Base-by-base conservation (phyloP, 768 basidiomycete species). In the Ephemerocybe angulata region DNA sequence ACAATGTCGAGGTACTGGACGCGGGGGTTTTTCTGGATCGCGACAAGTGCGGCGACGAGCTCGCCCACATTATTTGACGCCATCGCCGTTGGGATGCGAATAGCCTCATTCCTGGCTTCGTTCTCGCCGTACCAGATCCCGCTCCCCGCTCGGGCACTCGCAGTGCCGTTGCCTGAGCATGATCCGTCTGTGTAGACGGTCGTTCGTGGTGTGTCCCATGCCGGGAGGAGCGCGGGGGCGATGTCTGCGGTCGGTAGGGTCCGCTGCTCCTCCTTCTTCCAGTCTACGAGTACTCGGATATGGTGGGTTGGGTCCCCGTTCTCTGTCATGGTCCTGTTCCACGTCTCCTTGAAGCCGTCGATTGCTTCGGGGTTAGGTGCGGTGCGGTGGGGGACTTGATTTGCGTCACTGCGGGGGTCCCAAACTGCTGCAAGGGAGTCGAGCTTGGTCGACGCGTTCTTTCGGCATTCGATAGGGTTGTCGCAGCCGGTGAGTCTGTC, bases 41-140 rank as follows among this genome's bases (percentile, higher is more conserved):
- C 40, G 7, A 15, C n/a, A 22, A 58, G 41, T 1, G 50, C 33
- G 15, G 66, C 61, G 0, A 19, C 33, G 10, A 61, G 41, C 0
- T 64, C 52, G 0, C 67, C 66, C 0, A 58, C 67, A 61, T 0
- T 58, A 63, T 0, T 54, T 19, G 24, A 66, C 50, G 29, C 24
- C n/a, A 38, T 65, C 63, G 0, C 61, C 2, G 27, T 21, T 1
- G 15, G 22, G 0, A 69, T 28, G 17, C 55, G 24, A 1, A 62
- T n/a, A 0, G 54, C 41, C 24, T 10, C 24, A 41, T 67, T 68
- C 29, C 24, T 0, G 1, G 50, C 37, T 8, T 35, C 17, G 8
- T 35, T 17, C 33, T 35, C 33, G 8, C 33, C 33, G 33, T 35
- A 8, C 8, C 17, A 17, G 33, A 17, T 8, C 8, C 8, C 33